Evolutionary conservation across 2,329 filamentous ascomycete genomes (phyloP).

Genomic region (Colletotrichum simmondsii): DNA sequence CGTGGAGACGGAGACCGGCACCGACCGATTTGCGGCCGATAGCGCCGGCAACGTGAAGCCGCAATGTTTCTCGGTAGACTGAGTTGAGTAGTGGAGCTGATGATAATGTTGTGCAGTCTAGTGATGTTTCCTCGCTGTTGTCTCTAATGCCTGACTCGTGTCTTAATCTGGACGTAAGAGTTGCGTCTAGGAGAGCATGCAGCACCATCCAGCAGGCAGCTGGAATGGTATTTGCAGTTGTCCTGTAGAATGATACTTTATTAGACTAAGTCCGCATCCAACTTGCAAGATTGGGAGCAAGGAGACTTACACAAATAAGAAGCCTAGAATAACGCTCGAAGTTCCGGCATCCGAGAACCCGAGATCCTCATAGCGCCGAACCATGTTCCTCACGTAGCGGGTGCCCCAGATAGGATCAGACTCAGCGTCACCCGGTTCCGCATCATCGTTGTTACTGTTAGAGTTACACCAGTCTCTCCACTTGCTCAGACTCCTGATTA

Average conservation of each 20-base stretch:
- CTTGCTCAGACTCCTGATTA: constrained; percentile 2
- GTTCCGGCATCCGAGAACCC: constrained; percentile 19
- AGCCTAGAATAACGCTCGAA: constrained; percentile 14
- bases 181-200: constrained; percentile 3
- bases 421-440: background rate
- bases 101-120: background rate
- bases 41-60: constrained; percentile 14
- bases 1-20: background rate
- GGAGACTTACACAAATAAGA: constrained; percentile 26
- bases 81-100: constrained; percentile 23
- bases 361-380: constrained; percentile 18
- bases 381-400: constrained; percentile 23
- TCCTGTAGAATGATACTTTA: background rate
- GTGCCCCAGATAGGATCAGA: constrained; percentile 24
- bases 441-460: background rate
- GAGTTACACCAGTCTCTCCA: constrained; percentile 15
- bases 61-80: constrained; percentile 21
- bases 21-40: constrained; percentile 7
- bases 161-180: constrained; percentile 5
- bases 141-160: background rate
- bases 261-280: too few relatives aligned
- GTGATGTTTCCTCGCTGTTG: background rate
- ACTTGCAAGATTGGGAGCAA: too few relatives aligned
- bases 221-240: constrained; percentile 23
- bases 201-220: constrained; percentile 23